Percentiles rank a stretch among this genome's conserved stretches.
Evolutionary conservation across 139 green algal genomes (phyloP).

Genomic region (Micromonas commoda): DNA sequence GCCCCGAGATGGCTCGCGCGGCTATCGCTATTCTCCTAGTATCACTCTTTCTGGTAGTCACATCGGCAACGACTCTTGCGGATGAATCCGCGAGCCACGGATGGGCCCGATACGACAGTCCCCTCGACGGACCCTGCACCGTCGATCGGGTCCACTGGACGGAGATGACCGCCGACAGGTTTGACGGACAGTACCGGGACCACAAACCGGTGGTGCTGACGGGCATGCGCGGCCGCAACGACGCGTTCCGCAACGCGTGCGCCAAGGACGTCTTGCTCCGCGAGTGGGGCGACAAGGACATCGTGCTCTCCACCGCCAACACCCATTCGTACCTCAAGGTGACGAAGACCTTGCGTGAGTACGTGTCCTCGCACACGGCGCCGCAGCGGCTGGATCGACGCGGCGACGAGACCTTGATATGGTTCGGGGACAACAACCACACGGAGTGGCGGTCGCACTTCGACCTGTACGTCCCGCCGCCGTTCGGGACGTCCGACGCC

Average conservation of each 20-base stretch:
- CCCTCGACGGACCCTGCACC: background rate
- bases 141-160: background rate
- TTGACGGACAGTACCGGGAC: background rate
- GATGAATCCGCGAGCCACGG: no score
- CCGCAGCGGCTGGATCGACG: background rate
- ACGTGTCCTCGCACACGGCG: background rate
- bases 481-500: background rate
- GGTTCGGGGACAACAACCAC: conserved; percentile 26
- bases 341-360: background rate
- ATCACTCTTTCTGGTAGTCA: no score
- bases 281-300: background rate
- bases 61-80: no score
- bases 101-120: background rate
- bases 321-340: background rate
- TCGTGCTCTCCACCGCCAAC: conserved; percentile 20
- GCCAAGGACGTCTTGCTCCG: background rate
- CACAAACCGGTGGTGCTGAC: background rate
- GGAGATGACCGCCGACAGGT: background rate
- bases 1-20: no score
- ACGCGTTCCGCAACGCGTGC: background rate
- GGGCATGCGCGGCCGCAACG: background rate
- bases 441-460: background rate
- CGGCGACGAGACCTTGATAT: conserved; percentile 4
- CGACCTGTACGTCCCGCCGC: background rate
- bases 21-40: no score